These are phyloP conservation scores for Pythium folliculosum DNA, from an alignment of 352 stramenopile genomes.

Conservation along the genomic window DNA sequence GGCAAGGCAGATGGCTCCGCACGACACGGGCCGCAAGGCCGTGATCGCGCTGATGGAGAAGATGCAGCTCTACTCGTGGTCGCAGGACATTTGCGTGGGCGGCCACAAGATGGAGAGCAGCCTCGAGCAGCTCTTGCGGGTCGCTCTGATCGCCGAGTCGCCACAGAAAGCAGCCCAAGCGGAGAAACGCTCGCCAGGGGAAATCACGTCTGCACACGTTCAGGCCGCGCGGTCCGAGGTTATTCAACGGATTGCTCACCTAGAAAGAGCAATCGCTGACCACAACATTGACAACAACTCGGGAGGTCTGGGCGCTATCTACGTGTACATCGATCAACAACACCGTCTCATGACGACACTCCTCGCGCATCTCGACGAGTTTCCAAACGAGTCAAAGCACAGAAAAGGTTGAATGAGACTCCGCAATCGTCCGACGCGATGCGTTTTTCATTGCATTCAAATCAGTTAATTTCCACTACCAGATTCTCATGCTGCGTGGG, in stretches of 20 bases:
- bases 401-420: conserved; percentile 14
- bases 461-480: conserved; percentile 10
- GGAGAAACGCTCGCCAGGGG: conserved; percentile 2
- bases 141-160: conserved; percentile 24
- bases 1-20: conserved; percentile 11
- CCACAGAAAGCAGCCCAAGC: conserved; percentile 10
- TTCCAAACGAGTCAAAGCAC: background rate
- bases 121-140: conserved; percentile 22
- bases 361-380: background rate
- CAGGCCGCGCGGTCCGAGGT: conserved; percentile 9
- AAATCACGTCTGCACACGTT: conserved; percentile 18
- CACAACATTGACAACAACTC: background rate
- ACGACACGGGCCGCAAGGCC: conserved; percentile 9
- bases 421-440: conserved; percentile 29
- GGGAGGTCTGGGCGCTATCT: background rate
- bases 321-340: conserved; percentile 17
- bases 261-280: background rate
- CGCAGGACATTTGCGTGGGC: conserved; percentile 22
- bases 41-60: conserved; percentile 27
- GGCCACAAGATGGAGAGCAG: background rate
- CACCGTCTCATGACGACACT: conserved; percentile 4
- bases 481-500: conserved; percentile 1
- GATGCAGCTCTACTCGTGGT: conserved; percentile 28
- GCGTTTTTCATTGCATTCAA: conserved; percentile 19
- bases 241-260: conserved; percentile 2